phyloP scores from a whole-genome alignment of 2,329 filamentous ascomycete genomes.

The Paracorniculantispora psalliotae region DNA sequence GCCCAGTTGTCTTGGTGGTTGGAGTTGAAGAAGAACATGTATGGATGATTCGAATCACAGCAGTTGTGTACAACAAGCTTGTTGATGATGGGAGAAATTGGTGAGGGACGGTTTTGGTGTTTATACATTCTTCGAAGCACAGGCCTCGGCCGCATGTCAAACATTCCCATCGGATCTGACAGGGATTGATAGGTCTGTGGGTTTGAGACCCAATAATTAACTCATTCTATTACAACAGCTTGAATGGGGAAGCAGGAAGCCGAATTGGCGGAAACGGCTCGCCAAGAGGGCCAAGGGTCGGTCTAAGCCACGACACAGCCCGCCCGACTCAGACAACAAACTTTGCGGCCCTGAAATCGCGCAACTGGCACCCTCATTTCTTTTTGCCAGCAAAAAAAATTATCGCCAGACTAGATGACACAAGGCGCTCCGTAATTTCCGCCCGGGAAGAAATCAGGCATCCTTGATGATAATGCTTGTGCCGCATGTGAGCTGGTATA shows the following conservation, averaged over 20 bases:
- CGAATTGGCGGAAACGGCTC: not conserved
- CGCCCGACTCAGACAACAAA: not conserved
- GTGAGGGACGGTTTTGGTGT: not conserved
- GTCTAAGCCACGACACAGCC: constrained; percentile 13
- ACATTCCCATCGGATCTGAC: not conserved
- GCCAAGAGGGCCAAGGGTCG: not conserved
- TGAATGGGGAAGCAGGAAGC: not conserved
- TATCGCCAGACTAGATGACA: not conserved
- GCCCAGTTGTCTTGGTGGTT: constrained; percentile 4
- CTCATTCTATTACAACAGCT: not conserved
- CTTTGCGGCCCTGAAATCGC: not conserved
- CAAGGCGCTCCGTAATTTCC: not conserved
- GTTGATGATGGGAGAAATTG: not conserved
- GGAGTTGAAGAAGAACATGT: constrained; percentile 2
- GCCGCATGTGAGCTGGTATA: too few relatives aligned
- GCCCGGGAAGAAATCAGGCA: too few relatives aligned
- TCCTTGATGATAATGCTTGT: not conserved
- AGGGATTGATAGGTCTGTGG: not conserved
- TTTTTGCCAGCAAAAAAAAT: not conserved
- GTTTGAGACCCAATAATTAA: not conserved
- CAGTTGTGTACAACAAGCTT: not conserved
- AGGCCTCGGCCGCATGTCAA: not conserved
- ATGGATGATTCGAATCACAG: not conserved
- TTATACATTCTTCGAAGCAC: not conserved
- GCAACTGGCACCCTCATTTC: not conserved